These are phyloP conservation scores for Cercospora janseana DNA, from an alignment of 2,329 filamentous ascomycete genomes.

Conservation along the genomic window DNA sequence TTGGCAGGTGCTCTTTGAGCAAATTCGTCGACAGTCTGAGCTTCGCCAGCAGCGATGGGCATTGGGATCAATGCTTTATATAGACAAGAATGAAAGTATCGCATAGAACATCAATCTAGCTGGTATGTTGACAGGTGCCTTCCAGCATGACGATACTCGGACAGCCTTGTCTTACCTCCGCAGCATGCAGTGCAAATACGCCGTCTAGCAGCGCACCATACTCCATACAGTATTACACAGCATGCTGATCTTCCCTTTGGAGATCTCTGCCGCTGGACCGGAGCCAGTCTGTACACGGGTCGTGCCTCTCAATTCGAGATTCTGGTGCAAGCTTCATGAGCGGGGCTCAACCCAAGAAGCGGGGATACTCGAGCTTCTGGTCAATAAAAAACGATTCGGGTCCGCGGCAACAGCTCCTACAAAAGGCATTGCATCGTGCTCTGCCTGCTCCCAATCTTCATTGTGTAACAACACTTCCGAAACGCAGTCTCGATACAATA, in stretches of 20 bases:
- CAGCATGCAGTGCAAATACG: no score
- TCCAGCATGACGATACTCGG: no score
- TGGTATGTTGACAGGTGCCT: no score
- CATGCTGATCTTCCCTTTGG: background rate
- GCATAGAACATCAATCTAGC: no score
- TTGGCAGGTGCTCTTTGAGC: conserved; percentile 68
- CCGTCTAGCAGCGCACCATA: no score
- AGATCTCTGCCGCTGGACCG: conserved; percentile 1
- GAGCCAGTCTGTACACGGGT: background rate
- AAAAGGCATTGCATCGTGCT: background rate
- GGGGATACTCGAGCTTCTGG: conserved; percentile 3
- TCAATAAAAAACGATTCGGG: background rate
- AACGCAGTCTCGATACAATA: background rate
- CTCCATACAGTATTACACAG: background rate
- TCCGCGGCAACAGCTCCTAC: background rate
- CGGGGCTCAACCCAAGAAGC: conserved; percentile 7
- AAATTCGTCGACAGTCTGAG: conserved; percentile 71
- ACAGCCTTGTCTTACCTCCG: background rate
- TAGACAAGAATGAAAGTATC: conserved; percentile 3
- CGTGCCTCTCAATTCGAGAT: background rate
- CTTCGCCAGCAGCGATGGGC: conserved; percentile 70
- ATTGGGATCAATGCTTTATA: conserved; percentile 64
- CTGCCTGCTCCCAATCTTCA: background rate
- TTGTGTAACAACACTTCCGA: background rate
- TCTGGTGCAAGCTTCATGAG: conserved; percentile 1